A percentile compares a stretch with the other conserved stretches of the same genome.
phyloP scores from a whole-genome alignment of 2,329 filamentous ascomycete genomes.

The Fusarium buxicola region DNA sequence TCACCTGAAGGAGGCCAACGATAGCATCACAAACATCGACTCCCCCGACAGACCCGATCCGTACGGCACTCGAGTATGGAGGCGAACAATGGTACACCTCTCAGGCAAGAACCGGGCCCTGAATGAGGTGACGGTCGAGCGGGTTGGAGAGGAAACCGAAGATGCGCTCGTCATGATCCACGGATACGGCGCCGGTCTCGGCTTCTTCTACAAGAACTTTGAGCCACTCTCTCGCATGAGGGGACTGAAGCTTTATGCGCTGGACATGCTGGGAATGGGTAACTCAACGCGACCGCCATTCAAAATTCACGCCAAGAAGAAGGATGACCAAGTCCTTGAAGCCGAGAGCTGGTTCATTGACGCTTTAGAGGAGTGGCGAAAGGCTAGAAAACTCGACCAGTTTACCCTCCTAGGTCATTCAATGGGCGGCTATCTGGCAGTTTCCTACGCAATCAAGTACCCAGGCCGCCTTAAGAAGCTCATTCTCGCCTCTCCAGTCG shows the following conservation, averaged over 20 bases:
- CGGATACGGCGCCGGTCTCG: slow-evolving; percentile 94
- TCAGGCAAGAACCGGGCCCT: slow-evolving; percentile 87
- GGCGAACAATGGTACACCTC: slow-evolving; percentile 84
- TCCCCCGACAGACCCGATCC: slow-evolving; percentile 73
- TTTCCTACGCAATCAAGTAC: slow-evolving; percentile 96
- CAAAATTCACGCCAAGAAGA: slow-evolving; percentile 84
- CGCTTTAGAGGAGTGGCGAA: slow-evolving; percentile 94
- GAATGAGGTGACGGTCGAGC: slow-evolving; percentile 93
- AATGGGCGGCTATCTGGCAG: slow-evolving; percentile 92
- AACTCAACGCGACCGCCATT: slow-evolving; percentile 87
- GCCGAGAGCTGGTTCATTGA: slow-evolving; percentile 97
- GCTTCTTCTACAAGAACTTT: slow-evolving; percentile 99
- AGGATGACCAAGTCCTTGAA: slow-evolving; percentile 83
- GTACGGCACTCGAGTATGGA: slow-evolving; percentile 86
- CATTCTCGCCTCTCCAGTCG: slow-evolving; percentile 93
- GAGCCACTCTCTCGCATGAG: slow-evolving; percentile 82
- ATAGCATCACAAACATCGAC: slow-evolving; percentile 66
- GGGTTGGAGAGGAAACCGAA: slow-evolving; percentile 80
- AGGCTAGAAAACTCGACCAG: slow-evolving; percentile 86
- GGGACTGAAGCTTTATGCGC: slow-evolving; percentile 90
- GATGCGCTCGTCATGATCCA: slow-evolving; percentile 96
- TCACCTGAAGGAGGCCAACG: slow-evolving; percentile 79
- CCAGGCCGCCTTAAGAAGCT: slow-evolving; percentile 95
- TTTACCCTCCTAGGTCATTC: slow-evolving; percentile 96
- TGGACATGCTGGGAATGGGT: slow-evolving; percentile 97